phyloP scores from a whole-genome alignment of 176 grass and related monocot species.

The Echinochloa phyllopogon region DNA sequence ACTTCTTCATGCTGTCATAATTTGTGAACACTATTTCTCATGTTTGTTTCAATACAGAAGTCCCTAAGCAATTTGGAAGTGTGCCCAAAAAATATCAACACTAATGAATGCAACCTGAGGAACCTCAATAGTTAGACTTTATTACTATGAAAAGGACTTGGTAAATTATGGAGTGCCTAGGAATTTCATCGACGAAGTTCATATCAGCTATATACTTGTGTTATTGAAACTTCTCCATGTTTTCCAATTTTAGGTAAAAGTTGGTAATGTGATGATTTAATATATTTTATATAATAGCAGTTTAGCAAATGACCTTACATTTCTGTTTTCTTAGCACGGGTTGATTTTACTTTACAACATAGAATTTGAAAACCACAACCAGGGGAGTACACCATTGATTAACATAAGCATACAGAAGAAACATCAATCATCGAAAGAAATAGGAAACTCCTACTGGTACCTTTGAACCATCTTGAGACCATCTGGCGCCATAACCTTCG shows the following conservation, averaged over 20 bases:
- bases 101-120: neutral
- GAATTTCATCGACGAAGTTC: neutral
- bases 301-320: neutral
- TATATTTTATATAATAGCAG: neutral
- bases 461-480: slow-evolving; percentile 87
- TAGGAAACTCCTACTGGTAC: slow-evolving; percentile 44
- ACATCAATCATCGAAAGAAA: neutral
- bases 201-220: slow-evolving; percentile 1
- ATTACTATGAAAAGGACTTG: neutral
- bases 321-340: neutral
- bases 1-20: neutral
- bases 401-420: slow-evolving; percentile 6
- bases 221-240: neutral
- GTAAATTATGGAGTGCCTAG: neutral
- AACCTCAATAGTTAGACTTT: neutral
- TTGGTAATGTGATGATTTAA: neutral
- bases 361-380: neutral
- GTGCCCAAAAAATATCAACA: too few species aligned
- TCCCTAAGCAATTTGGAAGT: neutral
- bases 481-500: slow-evolving; percentile 88
- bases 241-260: neutral
- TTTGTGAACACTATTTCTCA: neutral
- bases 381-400: neutral
- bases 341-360: neutral
- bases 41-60: neutral